Conservation (phyloP, 805 yeast species). For the Torulaspora microellipsoides region DNA sequence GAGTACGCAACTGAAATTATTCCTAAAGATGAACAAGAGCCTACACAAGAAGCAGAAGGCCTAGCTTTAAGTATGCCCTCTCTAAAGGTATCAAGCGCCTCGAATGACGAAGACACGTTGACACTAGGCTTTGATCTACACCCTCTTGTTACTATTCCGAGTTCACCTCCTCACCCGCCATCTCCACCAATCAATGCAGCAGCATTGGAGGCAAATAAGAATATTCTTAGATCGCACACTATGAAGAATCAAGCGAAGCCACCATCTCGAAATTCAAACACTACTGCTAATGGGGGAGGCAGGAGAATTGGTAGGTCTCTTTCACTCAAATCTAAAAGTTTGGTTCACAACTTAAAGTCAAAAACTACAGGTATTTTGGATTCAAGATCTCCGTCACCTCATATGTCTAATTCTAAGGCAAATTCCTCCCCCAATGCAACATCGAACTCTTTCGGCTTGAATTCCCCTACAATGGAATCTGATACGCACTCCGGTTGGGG, state of each 20-base stretch:
- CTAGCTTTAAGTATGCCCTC: constrained; percentile 11
- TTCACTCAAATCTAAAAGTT: constrained; percentile 31
- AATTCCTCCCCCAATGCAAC: background rate
- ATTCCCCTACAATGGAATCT: constrained; percentile 6
- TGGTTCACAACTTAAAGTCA: constrained; percentile 24
- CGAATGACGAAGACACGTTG: constrained; percentile 13
- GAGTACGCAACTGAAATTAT: too few relatives aligned
- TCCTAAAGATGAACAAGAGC: too few relatives aligned
- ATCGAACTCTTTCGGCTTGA: constrained; percentile 2
- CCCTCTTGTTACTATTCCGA: background rate
- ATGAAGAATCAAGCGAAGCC: constrained; percentile 2
- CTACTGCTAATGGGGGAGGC: constrained; percentile 11
- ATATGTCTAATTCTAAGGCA: constrained; percentile 1
- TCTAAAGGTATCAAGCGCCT: background rate
- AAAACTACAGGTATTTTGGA: constrained; percentile 16
- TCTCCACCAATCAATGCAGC: background rate
- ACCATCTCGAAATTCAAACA: constrained; percentile 1
- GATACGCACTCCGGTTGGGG: constrained; percentile 38
- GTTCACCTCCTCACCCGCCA: constrained; percentile 1
- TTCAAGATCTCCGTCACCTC: constrained; percentile 12
- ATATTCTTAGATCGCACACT: background rate
- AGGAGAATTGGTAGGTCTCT: constrained; percentile 31
- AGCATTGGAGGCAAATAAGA: background rate
- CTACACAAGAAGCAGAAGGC: constrained; percentile 1
- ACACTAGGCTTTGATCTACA: constrained; percentile 8